Evolutionary conservation across 768 basidiomycete genomes (phyloP), one percentile per base, ranked within the genome.

Genomic region (Auriscalpium vulgare): DNA sequence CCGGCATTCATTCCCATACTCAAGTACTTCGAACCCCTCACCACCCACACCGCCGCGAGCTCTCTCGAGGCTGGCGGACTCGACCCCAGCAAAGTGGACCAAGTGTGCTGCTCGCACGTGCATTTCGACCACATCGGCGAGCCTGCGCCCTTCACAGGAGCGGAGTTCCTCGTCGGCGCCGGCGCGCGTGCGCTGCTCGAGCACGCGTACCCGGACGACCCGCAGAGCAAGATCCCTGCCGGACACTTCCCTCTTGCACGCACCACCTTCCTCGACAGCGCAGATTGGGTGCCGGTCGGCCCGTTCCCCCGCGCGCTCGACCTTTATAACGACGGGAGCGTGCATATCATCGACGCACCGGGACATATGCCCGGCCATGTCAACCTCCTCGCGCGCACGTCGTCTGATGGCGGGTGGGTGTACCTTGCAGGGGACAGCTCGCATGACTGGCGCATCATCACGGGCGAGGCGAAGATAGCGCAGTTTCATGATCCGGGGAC

Each of bases 351-450:
- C 51, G 62, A 63, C 40, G 62, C 62, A 13, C 58, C 58, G 13
- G 62, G 62, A 3, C 60, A 63, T 40, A 17, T 63, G 17, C 49
- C 45, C 2, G 62, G 62, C 11, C 60, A 63, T 47, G 37, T 59
- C 19, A 63, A 63, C 50, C 17, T 58, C 29, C 58, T 63, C 47
- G 62, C 54, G 23, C 62, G 62, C 29, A 57, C 60, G 51, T 60
- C 53, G 29, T 23, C 45, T 1, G 53, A 54, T 45, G 53, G 53
- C 36, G 53, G 45, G 5, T 47, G 53, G 62, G 37, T 59, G n/a
- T 57, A 54, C 38, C 53, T 62, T 10, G 62, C 50, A 35, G 60
- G 60, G 16, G 62, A 63, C 54, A 57, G 50, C n/a, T 49, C 50
- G 35, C 62, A 63, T 47, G 55, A 63, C 50, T 21, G 35, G 35